phyloP scores from a whole-genome alignment of 441 rosid genomes.

The Arabidopsis hybrid region DNA sequence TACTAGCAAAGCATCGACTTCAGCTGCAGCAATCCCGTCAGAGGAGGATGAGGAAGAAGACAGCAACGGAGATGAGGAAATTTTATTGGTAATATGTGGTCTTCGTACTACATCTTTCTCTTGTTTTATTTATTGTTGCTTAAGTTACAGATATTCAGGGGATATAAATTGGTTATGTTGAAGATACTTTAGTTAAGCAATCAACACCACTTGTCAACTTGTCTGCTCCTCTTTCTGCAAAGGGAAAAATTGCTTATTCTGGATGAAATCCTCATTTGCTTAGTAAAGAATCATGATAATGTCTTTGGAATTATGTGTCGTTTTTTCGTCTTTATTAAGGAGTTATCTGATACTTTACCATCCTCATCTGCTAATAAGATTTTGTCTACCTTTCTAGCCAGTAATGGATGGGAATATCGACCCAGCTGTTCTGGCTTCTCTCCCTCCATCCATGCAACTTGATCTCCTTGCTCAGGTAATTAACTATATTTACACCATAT shows the following conservation, averaged over 20 bases:
- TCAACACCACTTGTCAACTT: slow-evolving; percentile 2
- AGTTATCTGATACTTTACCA: slow-evolving; percentile 13
- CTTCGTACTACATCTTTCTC: background rate
- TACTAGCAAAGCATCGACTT: slow-evolving; percentile 53
- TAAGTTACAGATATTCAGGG: slow-evolving; percentile 1
- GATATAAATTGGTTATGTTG: slow-evolving; percentile 10
- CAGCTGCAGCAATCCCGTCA: slow-evolving; percentile 51
- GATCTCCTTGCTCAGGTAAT: slow-evolving; percentile 94
- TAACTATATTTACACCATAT: slow-evolving; percentile 29
- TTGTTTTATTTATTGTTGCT: background rate
- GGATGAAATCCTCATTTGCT: slow-evolving; percentile 9
- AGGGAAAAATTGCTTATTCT: slow-evolving; percentile 8
- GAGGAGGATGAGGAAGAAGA: slow-evolving; percentile 52
- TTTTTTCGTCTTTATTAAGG: slow-evolving; percentile 4
- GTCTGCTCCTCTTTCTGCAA: slow-evolving; percentile 10
- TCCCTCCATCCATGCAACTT: slow-evolving; percentile 98
- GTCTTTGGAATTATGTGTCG: slow-evolving; percentile 5
- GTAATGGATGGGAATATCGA: slow-evolving; percentile 75
- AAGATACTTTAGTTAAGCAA: slow-evolving; percentile 3
- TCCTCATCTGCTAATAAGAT: slow-evolving; percentile 28
- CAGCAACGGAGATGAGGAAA: slow-evolving; percentile 72
- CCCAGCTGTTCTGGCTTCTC: slow-evolving; percentile 89
- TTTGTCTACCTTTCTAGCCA: slow-evolving; percentile 61
- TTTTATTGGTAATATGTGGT: slow-evolving; percentile 61
- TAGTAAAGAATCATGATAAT: background rate